Base-by-base conservation (phyloP, 192 early-diverging fungal genomes). In the Allomyces javanicus region DNA sequence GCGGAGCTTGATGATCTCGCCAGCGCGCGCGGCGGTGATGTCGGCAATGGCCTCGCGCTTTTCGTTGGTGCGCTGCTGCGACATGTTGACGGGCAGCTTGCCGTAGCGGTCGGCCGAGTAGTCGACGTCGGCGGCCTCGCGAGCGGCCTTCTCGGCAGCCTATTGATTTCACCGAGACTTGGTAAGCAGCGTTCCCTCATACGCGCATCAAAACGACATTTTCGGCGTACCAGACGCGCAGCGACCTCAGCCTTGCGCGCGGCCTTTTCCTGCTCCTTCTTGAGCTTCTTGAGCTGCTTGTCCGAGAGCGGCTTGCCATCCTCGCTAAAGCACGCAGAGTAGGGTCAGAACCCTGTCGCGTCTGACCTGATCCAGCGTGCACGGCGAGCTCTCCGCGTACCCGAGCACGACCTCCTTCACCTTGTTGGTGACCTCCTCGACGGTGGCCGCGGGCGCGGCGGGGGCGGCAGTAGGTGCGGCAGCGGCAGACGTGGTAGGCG, bases 261-360 rank as follows among this genome's bases (percentile, higher is more conserved):
- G 70, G 86, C 88, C 87, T 95, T 97, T 72, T 93, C 88, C 61
- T 79, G 76, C 74, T 93, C 85, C 78, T 91, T 92, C 69, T 91
- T 85, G 17, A 89, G 83, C 79, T 97, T 97, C 82, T 97, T 97
- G 45, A 95, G 78, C 10, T 87, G 89, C 71, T 85, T 86, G 76
- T 94, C 93, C 50, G 92, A 89, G 50, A 93, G 78, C 23, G 94
- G 89, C 70, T 93, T 86, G 65, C 92, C 94, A 40, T 94, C 87
- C 66, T 87, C 87, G 61, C 82, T 78, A 67, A 14, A 26, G 14
- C 23, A 14, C 6, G 23, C 25, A 24, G 24, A 2, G 67, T 14
- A 23, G 4, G 61, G 33, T 72, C 33, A 25, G 24, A n/a, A n/a
- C 25, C 26, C 24, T 55, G 17, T 55, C 61, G 25, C 61, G n/a